Evolutionary conservation across 73 alveolate species (phyloP).

Genomic region (Tetrahymena elliotti): DNA sequence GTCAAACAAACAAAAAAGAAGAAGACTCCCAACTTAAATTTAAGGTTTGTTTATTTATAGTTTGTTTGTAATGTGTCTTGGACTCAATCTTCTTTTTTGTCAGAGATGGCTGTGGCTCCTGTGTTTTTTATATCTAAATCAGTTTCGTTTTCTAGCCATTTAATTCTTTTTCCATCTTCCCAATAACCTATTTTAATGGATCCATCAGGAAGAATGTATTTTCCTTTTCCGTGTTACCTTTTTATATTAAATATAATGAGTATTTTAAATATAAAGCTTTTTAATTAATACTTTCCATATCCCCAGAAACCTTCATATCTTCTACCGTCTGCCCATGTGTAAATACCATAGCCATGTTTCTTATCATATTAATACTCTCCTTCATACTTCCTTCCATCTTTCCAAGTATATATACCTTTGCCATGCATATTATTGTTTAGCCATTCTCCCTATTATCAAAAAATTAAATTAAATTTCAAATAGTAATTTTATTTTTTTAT

Average conservation of each 20-base stretch:
- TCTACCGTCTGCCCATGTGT: conserved; percentile 88
- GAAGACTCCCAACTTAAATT: too few relatives aligned
- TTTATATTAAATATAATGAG: conserved; percentile 40
- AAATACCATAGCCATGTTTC: conserved; percentile 90
- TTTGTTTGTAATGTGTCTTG: neutral
- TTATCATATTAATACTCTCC: conserved; percentile 88
- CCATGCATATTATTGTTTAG: conserved; percentile 70
- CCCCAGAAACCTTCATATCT: conserved; percentile 47
- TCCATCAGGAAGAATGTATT: conserved; percentile 59
- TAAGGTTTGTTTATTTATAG: neutral
- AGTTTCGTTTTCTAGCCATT: conserved; percentile 51
- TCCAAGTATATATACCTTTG: conserved; percentile 84
- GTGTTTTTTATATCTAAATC: neutral
- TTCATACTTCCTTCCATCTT: conserved; percentile 91
- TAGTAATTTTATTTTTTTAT: neutral
- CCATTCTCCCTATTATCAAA: conserved; percentile 39
- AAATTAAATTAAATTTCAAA: neutral
- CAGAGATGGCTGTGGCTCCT: neutral
- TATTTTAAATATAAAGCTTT: conserved; percentile 50
- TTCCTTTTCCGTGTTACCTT: conserved; percentile 74
- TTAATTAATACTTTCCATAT: conserved; percentile 28
- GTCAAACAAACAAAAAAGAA: neutral
- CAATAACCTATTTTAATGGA: conserved; percentile 36
- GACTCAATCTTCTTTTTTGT: neutral
- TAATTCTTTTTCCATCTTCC: conserved; percentile 57